Conservation (phyloP, 2,329 filamentous ascomycete genomes). For the Fusarium napiforme region DNA sequence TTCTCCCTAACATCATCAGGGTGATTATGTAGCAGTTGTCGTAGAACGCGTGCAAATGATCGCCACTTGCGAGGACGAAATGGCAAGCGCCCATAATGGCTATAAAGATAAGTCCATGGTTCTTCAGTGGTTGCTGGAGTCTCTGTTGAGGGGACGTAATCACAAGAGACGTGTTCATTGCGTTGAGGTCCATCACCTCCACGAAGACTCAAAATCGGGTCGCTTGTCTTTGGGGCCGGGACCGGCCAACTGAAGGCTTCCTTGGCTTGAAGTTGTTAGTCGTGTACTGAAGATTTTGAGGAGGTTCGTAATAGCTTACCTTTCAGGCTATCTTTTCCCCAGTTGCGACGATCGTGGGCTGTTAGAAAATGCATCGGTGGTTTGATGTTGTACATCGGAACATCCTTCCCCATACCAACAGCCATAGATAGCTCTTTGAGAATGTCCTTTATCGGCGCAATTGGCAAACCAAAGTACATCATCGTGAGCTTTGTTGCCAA, state of each 20-base stretch:
- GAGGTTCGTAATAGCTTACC: slow-evolving; percentile 15
- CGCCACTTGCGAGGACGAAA: slow-evolving; percentile 36
- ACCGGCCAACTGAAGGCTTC: slow-evolving; percentile 12
- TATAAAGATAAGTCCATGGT: slow-evolving; percentile 38
- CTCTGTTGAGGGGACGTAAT: slow-evolving; percentile 12
- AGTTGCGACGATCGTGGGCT: slow-evolving; percentile 46
- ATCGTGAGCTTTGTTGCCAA: slow-evolving; percentile 57
- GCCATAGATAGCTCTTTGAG: slow-evolving; percentile 42
- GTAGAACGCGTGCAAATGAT: slow-evolving; percentile 36
- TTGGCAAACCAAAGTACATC: slow-evolving; percentile 59
- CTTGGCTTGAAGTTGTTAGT: slow-evolving; percentile 23
- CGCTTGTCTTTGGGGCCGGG: neutral
- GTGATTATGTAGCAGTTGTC: slow-evolving; percentile 36
- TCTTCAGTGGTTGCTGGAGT: neutral
- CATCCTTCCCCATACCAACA: slow-evolving; percentile 23
- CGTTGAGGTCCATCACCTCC: slow-evolving; percentile 12
- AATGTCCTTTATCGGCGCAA: slow-evolving; percentile 50
- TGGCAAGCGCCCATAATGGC: slow-evolving; percentile 48
- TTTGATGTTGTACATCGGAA: slow-evolving; percentile 26
- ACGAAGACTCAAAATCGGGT: slow-evolving; percentile 22
- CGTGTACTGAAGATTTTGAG: rapidly evolving
- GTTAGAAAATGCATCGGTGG: slow-evolving; percentile 50
- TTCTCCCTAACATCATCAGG: neutral
- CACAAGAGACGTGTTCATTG: neutral
- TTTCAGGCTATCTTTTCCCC: slow-evolving; percentile 41